A percentile compares a stretch with the other conserved stretches of the same genome.
phyloP scores from a whole-genome alignment of 1,284 basidiomycete species.

The Boletus hoseneyae region DNA sequence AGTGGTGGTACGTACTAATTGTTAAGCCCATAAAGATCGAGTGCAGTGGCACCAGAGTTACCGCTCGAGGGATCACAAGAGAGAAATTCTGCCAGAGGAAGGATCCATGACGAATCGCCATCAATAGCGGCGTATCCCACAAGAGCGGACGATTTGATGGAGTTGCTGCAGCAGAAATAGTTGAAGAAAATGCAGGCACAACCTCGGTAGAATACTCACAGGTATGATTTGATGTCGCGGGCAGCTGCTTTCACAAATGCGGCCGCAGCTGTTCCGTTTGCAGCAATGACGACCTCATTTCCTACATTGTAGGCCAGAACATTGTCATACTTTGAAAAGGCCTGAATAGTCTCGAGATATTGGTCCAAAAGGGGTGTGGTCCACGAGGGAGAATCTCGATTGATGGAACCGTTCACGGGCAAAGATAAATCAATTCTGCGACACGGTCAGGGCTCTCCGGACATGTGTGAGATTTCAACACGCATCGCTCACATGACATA shows the following conservation, averaged over 20 bases:
- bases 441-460: conserved; percentile 5
- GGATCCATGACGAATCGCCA: conserved; percentile 62
- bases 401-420: conserved; percentile 84
- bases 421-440: conserved; percentile 78
- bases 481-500: conserved; percentile 73
- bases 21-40: conserved; percentile 85
- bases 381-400: conserved; percentile 77
- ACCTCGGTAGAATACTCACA: conserved; percentile 44
- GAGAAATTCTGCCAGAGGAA: conserved; percentile 75
- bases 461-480: neutral
- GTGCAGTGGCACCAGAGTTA: conserved; percentile 58
- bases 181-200: neutral
- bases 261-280: conserved; percentile 60
- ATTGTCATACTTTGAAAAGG: conserved; percentile 81
- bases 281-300: conserved; percentile 76
- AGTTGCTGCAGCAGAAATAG: conserved; percentile 43
- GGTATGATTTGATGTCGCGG: conserved; percentile 82
- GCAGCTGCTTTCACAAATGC: conserved; percentile 91
- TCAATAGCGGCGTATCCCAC: conserved; percentile 88
- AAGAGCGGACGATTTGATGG: conserved; percentile 65
- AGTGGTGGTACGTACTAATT: conserved; percentile 55
- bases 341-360: conserved; percentile 76
- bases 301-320: conserved; percentile 84
- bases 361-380: conserved; percentile 78
- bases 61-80: conserved; percentile 63